Evolutionary conservation across 257 asterid genomes (phyloP).

Genomic region (Penstemon davidsonii): DNA sequence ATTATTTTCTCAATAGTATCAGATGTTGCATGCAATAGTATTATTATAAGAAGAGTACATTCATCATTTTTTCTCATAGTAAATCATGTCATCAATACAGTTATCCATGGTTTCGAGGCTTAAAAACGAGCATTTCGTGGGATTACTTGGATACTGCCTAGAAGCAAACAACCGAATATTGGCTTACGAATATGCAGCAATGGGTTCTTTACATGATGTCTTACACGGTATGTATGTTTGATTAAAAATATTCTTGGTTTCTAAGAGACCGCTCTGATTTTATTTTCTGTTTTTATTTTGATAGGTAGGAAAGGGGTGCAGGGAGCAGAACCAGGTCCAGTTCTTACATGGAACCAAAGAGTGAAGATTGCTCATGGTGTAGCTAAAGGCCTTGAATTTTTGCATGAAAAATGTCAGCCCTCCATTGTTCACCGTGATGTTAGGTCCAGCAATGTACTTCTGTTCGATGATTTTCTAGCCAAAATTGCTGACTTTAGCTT

Average conservation of each 20-base stretch:
- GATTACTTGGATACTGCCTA: slow-evolving; percentile 73
- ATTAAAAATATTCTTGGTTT: background rate
- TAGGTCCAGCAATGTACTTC: slow-evolving; percentile 89
- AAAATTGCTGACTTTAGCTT: slow-evolving; percentile 83
- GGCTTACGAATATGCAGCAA: slow-evolving; percentile 70
- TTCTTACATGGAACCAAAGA: slow-evolving; percentile 77
- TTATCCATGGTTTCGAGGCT: slow-evolving; percentile 81
- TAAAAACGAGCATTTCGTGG: slow-evolving; percentile 66
- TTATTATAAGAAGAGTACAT: background rate
- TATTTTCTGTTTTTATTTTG: slow-evolving; percentile 6
- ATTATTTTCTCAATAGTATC: background rate
- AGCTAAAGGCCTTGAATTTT: slow-evolving; percentile 82
- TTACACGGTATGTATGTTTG: slow-evolving; percentile 57
- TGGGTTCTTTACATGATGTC: slow-evolving; percentile 86
- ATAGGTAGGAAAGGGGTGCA: slow-evolving; percentile 89
- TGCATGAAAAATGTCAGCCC: slow-evolving; percentile 91
- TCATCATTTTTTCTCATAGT: background rate
- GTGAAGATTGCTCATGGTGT: slow-evolving; percentile 89
- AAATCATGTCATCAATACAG: slow-evolving; percentile 33
- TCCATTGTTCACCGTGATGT: slow-evolving; percentile 84
- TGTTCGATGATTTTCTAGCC: slow-evolving; percentile 73
- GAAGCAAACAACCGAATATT: slow-evolving; percentile 63
- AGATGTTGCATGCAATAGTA: background rate
- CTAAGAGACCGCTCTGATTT: background rate
- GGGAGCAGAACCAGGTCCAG: slow-evolving; percentile 95